Evolutionary conservation across 1,139 yeast species (phyloP).

Genomic region (Candida sp.): DNA sequence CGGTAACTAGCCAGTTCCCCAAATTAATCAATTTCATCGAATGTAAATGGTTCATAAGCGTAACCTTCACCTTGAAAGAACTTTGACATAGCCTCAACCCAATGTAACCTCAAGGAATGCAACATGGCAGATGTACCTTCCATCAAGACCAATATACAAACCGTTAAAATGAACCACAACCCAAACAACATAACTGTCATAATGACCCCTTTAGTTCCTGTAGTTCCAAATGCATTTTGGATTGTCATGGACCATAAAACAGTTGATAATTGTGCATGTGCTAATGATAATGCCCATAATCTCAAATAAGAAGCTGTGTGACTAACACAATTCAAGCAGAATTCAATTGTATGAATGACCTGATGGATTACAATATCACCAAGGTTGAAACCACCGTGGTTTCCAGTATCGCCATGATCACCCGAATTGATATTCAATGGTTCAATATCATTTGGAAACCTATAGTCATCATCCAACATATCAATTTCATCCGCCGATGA

Average conservation of each 20-base stretch:
- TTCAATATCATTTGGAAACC: slow-evolving; percentile 47
- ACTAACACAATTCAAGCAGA: slow-evolving; percentile 94
- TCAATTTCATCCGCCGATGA: slow-evolving; percentile 16
- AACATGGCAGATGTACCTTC: slow-evolving; percentile 99
- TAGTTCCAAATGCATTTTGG: slow-evolving; percentile 65
- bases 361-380: slow-evolving; percentile 98
- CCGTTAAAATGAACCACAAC: slow-evolving; percentile 92
- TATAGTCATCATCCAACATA: slow-evolving; percentile 22
- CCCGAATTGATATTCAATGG: slow-evolving; percentile 33
- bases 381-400: slow-evolving; percentile 58
- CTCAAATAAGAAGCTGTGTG: slow-evolving; percentile 98
- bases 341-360: slow-evolving; percentile 97
- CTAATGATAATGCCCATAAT: slow-evolving; percentile 95
- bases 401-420: slow-evolving; percentile 33
- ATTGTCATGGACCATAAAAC: slow-evolving; percentile 98
- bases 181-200: slow-evolving; percentile 80
- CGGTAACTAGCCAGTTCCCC: background rate
- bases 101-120: slow-evolving; percentile 92
- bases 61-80: slow-evolving; percentile 96
- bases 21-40: slow-evolving; percentile 22
- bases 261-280: slow-evolving; percentile 93
- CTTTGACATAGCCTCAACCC: slow-evolving; percentile 99
- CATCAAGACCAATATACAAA: slow-evolving; percentile 90
- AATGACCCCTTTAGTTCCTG: slow-evolving; percentile 68
- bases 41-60: slow-evolving; percentile 80